Percentiles rank a stretch among this genome's conserved stretches.
Evolutionary conservation across 2,329 filamentous ascomycete genomes (phyloP).

Genomic region (Penicillium olsonii): DNA sequence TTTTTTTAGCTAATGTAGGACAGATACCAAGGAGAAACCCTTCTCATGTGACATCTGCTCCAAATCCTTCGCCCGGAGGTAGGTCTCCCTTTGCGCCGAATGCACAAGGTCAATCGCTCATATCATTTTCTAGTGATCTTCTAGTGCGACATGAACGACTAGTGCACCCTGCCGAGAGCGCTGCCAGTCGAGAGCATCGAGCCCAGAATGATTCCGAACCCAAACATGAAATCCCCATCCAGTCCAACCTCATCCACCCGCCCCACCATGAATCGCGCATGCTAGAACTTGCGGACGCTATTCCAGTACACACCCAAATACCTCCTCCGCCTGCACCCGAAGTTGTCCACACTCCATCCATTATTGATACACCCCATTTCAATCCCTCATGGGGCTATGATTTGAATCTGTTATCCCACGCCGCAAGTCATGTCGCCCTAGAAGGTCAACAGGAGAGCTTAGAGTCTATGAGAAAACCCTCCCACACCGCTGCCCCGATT

Average conservation of each 20-base stretch:
- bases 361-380: constrained; percentile 48
- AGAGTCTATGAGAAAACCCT: constrained; percentile 39
- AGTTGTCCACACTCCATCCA: constrained; percentile 40
- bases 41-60: constrained; percentile 53
- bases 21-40: constrained; percentile 53
- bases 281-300: constrained; percentile 48
- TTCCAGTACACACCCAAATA: constrained; percentile 43
- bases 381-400: constrained; percentile 55
- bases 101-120: constrained; percentile 23
- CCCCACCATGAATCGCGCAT: constrained; percentile 46
- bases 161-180: constrained; percentile 48
- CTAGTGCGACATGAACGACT: constrained; percentile 53
- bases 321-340: constrained; percentile 36
- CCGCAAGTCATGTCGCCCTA: constrained; percentile 51
- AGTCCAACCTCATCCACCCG: constrained; percentile 40
- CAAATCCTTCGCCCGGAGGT: constrained; percentile 52
- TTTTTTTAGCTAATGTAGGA: constrained; percentile 25
- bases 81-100: constrained; percentile 13
- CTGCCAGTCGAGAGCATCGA: constrained; percentile 42
- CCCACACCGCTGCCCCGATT: constrained; percentile 32
- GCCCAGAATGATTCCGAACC: constrained; percentile 28
- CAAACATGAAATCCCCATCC: constrained; percentile 35
- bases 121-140: constrained; percentile 42
- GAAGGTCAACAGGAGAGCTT: constrained; percentile 47
- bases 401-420: constrained; percentile 51